phyloP scores from a whole-genome alignment of 441 rosid species.

The Syzygium malaccense region DNA sequence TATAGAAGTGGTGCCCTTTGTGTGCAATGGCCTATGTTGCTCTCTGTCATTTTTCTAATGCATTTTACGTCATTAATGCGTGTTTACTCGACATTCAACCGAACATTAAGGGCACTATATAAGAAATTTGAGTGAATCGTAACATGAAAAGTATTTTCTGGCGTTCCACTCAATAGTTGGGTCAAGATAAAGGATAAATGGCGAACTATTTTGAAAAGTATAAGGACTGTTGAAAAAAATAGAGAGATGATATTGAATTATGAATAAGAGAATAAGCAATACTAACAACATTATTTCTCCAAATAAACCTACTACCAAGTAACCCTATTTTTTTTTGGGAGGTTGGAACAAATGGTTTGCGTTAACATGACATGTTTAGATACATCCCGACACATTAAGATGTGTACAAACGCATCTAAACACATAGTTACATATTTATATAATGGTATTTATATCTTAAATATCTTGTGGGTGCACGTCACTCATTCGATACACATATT shows the following conservation, averaged over 20 bases:
- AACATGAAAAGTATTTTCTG: fast-evolving
- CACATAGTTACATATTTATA: neutral
- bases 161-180: fast-evolving
- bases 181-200: fast-evolving
- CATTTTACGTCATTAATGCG: fast-evolving
- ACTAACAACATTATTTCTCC: neutral
- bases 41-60: neutral
- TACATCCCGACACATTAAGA: neutral
- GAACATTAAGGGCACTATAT: fast-evolving
- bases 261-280: neutral
- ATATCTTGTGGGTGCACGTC: neutral
- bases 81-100: neutral
- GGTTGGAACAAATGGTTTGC: fast-evolving
- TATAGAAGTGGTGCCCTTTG: fast-evolving
- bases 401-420: neutral
- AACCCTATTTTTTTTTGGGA: neutral
- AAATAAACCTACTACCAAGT: fast-evolving
- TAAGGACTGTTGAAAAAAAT: fast-evolving
- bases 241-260: fast-evolving
- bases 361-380: neutral
- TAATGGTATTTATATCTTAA: neutral
- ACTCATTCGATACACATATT: fast-evolving
- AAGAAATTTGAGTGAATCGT: neutral
- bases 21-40: fast-evolving
- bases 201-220: fast-evolving